These are phyloP conservation scores for Phtheirospermum japonicum DNA, from an alignment of 257 asterid genomes.

Conservation along the genomic window DNA sequence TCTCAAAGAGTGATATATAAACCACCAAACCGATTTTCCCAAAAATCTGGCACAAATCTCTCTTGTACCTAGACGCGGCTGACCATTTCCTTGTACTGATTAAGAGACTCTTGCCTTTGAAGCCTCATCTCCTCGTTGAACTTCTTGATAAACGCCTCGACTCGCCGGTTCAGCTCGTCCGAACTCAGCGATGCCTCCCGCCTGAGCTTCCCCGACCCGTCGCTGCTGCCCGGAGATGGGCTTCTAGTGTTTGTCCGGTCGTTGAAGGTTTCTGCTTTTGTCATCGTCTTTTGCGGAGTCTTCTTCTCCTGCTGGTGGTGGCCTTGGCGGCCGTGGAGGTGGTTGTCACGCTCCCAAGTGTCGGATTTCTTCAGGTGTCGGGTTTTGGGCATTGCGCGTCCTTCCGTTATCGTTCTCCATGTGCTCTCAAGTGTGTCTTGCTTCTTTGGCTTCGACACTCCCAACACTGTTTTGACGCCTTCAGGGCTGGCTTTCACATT, in stretches of 20 bases:
- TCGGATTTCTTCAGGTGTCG: slow-evolving; percentile 72
- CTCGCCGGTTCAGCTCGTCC: slow-evolving; percentile 70
- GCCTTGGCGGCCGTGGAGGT: too few relatives aligned
- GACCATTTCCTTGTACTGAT: slow-evolving; percentile 54
- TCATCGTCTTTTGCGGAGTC: slow-evolving; percentile 42
- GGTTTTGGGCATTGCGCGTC: slow-evolving; percentile 63
- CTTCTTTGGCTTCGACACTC: not conserved
- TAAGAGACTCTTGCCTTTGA: slow-evolving; percentile 70
- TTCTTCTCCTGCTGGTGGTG: slow-evolving; percentile 27
- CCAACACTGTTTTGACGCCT: slow-evolving; percentile 34
- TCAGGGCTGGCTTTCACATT: slow-evolving; percentile 57
- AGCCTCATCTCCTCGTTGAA: slow-evolving; percentile 83
- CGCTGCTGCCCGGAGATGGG: slow-evolving; percentile 26
- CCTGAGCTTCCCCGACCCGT: slow-evolving; percentile 45
- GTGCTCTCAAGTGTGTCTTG: slow-evolving; percentile 31
- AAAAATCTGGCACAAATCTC: too few relatives aligned
- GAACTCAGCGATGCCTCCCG: slow-evolving; percentile 65
- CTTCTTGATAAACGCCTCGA: slow-evolving; percentile 81
- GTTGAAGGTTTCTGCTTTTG: slow-evolving; percentile 58
- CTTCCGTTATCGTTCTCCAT: slow-evolving; percentile 87
- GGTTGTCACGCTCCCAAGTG: slow-evolving; percentile 62
- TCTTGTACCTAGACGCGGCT: slow-evolving; percentile 14
- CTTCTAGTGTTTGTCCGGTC: slow-evolving; percentile 30
- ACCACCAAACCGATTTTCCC: too few relatives aligned
- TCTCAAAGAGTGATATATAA: too few relatives aligned